These are phyloP conservation scores for Xylaria intraflava DNA, from an alignment of 495 filamentous ascomycete species.

Conservation along the genomic window DNA sequence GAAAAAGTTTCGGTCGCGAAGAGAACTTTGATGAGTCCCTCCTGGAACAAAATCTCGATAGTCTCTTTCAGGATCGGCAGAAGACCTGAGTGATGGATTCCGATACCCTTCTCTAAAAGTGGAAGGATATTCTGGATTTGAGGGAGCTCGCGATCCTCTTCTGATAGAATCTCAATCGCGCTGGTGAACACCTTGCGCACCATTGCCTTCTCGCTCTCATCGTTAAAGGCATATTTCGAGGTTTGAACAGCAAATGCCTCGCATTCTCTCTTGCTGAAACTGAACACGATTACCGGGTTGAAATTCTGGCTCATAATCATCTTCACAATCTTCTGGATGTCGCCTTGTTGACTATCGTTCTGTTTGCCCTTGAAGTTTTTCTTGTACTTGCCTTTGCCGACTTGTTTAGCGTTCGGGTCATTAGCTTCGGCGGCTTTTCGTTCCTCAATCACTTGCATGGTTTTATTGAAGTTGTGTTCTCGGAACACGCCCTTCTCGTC, in stretches of 20 bases:
- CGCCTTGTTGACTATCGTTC: slow-evolving; percentile 54
- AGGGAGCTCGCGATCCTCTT: slow-evolving; percentile 78
- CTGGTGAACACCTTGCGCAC: slow-evolving; percentile 88
- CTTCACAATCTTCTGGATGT: slow-evolving; percentile 94
- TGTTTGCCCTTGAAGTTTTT: slow-evolving; percentile 80
- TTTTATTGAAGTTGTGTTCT: slow-evolving; percentile 93
- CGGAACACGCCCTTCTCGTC: slow-evolving; percentile 94
- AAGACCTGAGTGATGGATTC: slow-evolving; percentile 93
- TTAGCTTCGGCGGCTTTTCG: slow-evolving; percentile 78
- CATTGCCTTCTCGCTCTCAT: slow-evolving; percentile 92
- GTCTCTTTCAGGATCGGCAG: slow-evolving; percentile 96
- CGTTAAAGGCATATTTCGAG: slow-evolving; percentile 87
- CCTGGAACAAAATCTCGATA: slow-evolving; percentile 98
- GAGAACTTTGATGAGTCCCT: slow-evolving; percentile 93
- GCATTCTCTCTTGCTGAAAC: slow-evolving; percentile 95
- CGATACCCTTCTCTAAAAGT: slow-evolving; percentile 83
- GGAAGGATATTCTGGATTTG: slow-evolving; percentile 91
- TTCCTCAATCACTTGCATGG: slow-evolving; percentile 83
- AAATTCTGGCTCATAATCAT: slow-evolving; percentile 97
- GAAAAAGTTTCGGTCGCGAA: slow-evolving; percentile 99
- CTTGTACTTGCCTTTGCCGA: slow-evolving; percentile 86
- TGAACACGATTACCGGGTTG: slow-evolving; percentile 98
- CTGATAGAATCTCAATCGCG: slow-evolving; percentile 81
- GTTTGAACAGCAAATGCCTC: slow-evolving; percentile 80
- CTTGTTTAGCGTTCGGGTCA: slow-evolving; percentile 68